phyloP scores from a whole-genome alignment of 1,284 basidiomycete species.

The Wolfiporia cocos region DNA sequence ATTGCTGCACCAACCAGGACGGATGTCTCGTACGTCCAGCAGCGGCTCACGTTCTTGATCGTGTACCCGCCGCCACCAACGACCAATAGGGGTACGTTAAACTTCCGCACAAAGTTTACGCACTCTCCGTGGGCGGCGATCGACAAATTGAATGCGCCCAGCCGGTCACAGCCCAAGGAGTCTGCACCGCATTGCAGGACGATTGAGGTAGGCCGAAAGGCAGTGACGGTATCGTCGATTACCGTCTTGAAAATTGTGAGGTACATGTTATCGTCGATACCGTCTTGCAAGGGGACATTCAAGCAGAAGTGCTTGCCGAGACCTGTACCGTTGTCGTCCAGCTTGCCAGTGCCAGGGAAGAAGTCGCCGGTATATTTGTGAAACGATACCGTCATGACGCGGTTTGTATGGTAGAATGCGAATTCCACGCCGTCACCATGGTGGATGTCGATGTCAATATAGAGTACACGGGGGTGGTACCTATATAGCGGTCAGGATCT shows the following conservation, averaged over 20 bases:
- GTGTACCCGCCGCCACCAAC: conserved; percentile 96
- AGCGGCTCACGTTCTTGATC: conserved; percentile 94
- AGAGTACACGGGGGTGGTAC: conserved; percentile 86
- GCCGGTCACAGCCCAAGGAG: conserved; percentile 88
- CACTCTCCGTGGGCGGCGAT: conserved; percentile 99
- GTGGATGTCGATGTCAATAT: conserved; percentile 97
- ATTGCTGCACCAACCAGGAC: conserved; percentile 85
- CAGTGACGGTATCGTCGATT: conserved; percentile 88
- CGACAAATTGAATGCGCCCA: conserved; percentile 98
- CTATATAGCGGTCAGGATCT: conserved; percentile 31
- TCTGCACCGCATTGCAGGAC: conserved; percentile 98
- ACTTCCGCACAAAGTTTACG: conserved; percentile 92
- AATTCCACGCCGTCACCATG: conserved; percentile 97
- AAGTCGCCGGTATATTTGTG: conserved; percentile 99
- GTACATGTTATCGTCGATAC: conserved; percentile 97
- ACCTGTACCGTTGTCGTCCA: conserved; percentile 84
- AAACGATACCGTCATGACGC: conserved; percentile 98
- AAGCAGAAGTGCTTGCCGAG: conserved; percentile 93
- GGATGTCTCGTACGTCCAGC: conserved; percentile 98
- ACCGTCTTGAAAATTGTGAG: conserved; percentile 93
- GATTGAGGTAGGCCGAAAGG: conserved; percentile 87
- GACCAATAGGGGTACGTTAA: conserved; percentile 85
- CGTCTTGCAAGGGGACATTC: conserved; percentile 94
- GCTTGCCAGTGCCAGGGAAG: conserved; percentile 93
- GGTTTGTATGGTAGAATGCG: conserved; percentile 96